Conservation (phyloP, 148 eudicot species). For the Vaccinium macrocarpon region DNA sequence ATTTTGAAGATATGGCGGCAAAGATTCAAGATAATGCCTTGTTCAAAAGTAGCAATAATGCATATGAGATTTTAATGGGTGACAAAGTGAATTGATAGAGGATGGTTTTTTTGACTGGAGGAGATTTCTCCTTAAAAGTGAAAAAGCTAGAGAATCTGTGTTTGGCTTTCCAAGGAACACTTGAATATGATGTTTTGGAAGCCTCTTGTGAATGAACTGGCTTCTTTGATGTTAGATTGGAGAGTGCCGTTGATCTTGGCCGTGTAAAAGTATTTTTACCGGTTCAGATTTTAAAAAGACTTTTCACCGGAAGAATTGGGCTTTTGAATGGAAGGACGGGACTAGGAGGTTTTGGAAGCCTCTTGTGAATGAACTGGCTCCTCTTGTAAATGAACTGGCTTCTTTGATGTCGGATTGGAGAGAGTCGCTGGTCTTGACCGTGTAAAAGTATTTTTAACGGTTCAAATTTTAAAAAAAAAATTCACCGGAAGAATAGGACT, state of each 20-base stretch:
- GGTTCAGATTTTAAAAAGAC: no score
- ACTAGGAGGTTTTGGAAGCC: background rate
- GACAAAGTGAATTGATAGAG: background rate
- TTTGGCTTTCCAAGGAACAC: constrained; percentile 3
- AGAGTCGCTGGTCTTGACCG: no score
- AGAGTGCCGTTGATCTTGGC: no score
- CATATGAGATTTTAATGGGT: background rate
- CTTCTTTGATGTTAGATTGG: no score
- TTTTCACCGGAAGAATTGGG: no score
- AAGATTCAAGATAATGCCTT: constrained; percentile 11
- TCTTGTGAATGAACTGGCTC: background rate
- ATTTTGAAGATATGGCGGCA: background rate
- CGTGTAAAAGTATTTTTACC: no score
- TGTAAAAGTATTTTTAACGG: no score
- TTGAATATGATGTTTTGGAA: background rate
- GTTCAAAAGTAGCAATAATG: constrained; percentile 3
- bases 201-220: background rate
- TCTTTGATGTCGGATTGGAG: no score
- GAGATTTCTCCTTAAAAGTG: background rate
- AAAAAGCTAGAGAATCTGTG: constrained; percentile 1
- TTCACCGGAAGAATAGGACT: no score
- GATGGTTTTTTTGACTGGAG: background rate
- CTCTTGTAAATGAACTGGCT: no score
- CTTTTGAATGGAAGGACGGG: background rate
- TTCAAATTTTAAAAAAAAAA: no score